These are phyloP conservation scores for Grammothele lineata DNA, from an alignment of 768 basidiomycete genomes.

Conservation along the genomic window DNA sequence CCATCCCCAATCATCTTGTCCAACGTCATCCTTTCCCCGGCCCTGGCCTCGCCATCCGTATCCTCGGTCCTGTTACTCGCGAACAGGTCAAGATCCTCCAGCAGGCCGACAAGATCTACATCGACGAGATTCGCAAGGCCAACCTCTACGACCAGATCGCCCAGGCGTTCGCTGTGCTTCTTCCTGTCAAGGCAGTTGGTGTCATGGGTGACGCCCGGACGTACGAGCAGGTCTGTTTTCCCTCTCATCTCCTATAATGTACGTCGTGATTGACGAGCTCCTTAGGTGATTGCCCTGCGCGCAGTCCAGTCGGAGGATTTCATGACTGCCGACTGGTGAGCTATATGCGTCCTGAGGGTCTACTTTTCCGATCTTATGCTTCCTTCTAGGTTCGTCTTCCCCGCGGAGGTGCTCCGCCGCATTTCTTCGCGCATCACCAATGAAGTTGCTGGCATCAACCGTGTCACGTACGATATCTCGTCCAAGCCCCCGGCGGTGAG, in stretches of 20 bases:
- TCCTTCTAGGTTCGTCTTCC: constrained; percentile 88
- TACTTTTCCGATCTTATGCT: neutral
- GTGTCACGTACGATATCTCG: constrained; percentile 94
- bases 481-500: constrained; percentile 93
- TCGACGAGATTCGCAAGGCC: constrained; percentile 94
- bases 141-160: constrained; percentile 90
- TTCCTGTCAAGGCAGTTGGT: constrained; percentile 96
- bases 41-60: constrained; percentile 96
- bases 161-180: constrained; percentile 93
- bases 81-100: constrained; percentile 91
- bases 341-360: no score
- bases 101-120: constrained; percentile 91
- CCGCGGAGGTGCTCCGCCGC: constrained; percentile 78
- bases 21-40: constrained; percentile 99
- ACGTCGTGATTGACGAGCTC: neutral
- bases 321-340: constrained; percentile 98
- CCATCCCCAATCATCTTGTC: constrained; percentile 89
- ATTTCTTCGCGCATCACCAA: constrained; percentile 98
- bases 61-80: constrained; percentile 91
- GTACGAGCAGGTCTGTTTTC: constrained; percentile 74
- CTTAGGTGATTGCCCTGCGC: constrained; percentile 84
- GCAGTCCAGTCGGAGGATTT: constrained; percentile 99
- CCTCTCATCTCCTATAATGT: neutral
- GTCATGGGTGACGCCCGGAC: constrained; percentile 97
- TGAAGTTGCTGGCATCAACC: constrained; percentile 94